These are phyloP conservation scores for Diaporthe caulivora DNA, from an alignment of 2,329 filamentous ascomycete genomes.

Conservation along the genomic window DNA sequence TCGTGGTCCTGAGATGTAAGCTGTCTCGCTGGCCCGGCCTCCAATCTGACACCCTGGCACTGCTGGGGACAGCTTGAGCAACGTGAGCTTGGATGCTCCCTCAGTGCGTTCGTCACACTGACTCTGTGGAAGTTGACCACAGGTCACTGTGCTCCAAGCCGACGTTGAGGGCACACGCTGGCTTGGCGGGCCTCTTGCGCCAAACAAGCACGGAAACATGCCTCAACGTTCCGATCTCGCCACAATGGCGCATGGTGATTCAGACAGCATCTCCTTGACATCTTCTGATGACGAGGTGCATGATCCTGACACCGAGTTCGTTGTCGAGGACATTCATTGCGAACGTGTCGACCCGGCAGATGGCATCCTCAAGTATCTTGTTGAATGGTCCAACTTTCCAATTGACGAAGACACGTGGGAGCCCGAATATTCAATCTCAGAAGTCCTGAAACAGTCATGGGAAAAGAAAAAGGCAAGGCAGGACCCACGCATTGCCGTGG, in stretches of 20 bases:
- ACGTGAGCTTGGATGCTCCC: background rate
- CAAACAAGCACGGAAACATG: conserved; percentile 12
- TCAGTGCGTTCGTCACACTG: conserved; percentile 8
- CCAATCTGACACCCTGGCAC: background rate
- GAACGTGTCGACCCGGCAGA: conserved; percentile 52
- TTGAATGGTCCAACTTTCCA: conserved; percentile 74
- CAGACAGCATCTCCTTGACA: conserved; percentile 67
- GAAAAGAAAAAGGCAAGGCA: conserved; percentile 53
- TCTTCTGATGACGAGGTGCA: conserved; percentile 58
- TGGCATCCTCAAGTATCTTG: conserved; percentile 63
- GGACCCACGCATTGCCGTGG: conserved; percentile 47
- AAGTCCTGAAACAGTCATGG: conserved; percentile 58
- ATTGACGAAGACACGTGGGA: conserved; percentile 70
- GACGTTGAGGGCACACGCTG: background rate
- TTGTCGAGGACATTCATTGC: conserved; percentile 66
- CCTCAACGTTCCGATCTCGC: background rate
- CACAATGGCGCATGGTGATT: conserved; percentile 49
- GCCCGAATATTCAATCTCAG: conserved; percentile 57
- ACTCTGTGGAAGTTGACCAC: background rate
- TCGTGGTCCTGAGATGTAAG: background rate
- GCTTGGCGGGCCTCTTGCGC: background rate
- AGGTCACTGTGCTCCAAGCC: background rate
- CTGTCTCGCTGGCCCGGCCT: background rate
- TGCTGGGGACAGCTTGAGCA: background rate
- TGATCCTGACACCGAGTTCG: conserved; percentile 61